Base-by-base conservation (phyloP, 495 filamentous ascomycete genomes). In the Podospora didyma region DNA sequence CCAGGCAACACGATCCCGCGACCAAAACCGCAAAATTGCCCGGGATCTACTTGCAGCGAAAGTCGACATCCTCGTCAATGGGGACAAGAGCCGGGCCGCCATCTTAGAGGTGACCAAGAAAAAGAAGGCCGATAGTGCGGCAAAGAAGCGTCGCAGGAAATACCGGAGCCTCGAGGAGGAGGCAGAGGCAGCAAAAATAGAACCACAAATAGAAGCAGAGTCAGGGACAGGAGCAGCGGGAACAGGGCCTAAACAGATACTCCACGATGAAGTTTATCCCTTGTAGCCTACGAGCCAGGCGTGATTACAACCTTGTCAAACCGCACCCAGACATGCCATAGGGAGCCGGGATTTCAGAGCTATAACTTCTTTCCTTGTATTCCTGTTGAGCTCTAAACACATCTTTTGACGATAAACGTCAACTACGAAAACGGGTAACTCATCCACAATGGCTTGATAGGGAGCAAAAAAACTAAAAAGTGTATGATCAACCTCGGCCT, bases 1-100 rank as follows among this genome's bases (percentile, higher is more conserved):
- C 41, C 94, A 98, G 72, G 90, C 85, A 6, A 97, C 95, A 4
- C 86, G 94, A 19, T 94, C 89, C 0, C 85, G 89, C 34, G 78
- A 79, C 23, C 91, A 97, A 72, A 98, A 98, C 70, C 86, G 92
- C 52, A 93, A 88, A 75, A 86, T 90, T 41, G 94, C 94, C 17
- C 82, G 92, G 24, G 75, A 82, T 45, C 69, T 94, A 19, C 78
- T 98, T 2, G 90, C 89, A 37, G 85, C 89, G 62, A 83, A 78
- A 60, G 70, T 98, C 10, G 94, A 98, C 69, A 75, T 84, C 49
- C 53, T 82, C 16, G 54, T 74, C 82, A 74, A 74, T 55, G 80
- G 74, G 28, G 66, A 68, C 51, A 59, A 81, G 63, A 74, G 71
- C 59, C 67, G 79, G 16, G 53, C 61, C 45, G 74, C 66, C 56